Evolutionary conservation across 768 basidiomycete species (phyloP).

Genomic region (Pleurotus tuoliensis): DNA sequence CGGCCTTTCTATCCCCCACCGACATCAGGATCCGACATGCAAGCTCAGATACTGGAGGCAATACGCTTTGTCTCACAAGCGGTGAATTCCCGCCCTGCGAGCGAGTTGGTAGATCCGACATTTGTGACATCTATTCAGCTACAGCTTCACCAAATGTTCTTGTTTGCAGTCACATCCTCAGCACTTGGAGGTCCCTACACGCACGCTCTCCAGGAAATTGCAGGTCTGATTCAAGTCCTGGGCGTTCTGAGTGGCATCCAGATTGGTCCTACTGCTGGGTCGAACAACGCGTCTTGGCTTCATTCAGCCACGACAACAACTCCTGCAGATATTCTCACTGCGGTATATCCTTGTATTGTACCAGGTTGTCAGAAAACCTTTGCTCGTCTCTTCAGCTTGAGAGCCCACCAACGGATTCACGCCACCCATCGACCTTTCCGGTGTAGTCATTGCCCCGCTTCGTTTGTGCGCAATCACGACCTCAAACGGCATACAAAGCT

Average conservation of each 20-base stretch:
- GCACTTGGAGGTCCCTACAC: slow-evolving; percentile 47
- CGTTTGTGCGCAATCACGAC: slow-evolving; percentile 77
- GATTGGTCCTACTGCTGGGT: slow-evolving; percentile 48
- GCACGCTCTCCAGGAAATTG: slow-evolving; percentile 67
- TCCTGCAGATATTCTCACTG: slow-evolving; percentile 56
- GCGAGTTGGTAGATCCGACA: slow-evolving; percentile 47
- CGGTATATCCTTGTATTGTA: slow-evolving; percentile 77
- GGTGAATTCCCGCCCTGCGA: slow-evolving; percentile 34
- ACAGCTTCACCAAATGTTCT: slow-evolving; percentile 71
- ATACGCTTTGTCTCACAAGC: slow-evolving; percentile 52
- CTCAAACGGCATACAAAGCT: slow-evolving; percentile 72
- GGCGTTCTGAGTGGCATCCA: slow-evolving; percentile 77
- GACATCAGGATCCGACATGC: slow-evolving; percentile 38
- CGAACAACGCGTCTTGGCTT: slow-evolving; percentile 31
- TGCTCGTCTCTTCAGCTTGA: slow-evolving; percentile 63
- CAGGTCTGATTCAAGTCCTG: slow-evolving; percentile 78
- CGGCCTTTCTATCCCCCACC: slow-evolving; percentile 34
- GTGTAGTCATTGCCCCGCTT: slow-evolving; percentile 64
- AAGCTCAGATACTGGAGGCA: slow-evolving; percentile 57
- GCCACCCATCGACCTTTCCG: slow-evolving; percentile 61
- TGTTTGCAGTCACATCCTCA: slow-evolving; percentile 74
- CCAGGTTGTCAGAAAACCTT: slow-evolving; percentile 66
- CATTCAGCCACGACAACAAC: slow-evolving; percentile 18
- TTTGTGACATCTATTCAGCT: slow-evolving; percentile 69
- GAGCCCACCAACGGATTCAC: slow-evolving; percentile 68